Conservation (phyloP, 2,329 filamentous ascomycete species). For the Cordyceps fumosorosea region DNA sequence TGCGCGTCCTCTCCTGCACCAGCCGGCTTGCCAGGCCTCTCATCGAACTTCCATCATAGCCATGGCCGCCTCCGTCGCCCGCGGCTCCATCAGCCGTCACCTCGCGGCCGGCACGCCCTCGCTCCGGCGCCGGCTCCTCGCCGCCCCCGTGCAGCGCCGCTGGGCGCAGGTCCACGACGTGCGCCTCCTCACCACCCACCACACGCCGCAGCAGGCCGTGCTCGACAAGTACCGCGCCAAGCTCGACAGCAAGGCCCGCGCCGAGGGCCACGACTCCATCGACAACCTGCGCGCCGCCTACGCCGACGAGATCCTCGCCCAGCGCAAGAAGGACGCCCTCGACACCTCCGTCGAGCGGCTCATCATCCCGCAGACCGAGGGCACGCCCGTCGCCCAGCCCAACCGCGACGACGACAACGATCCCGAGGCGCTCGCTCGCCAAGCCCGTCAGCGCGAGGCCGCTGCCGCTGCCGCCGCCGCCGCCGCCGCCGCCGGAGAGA, state of each 20-base stretch:
- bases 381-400: slow-evolving; percentile 29
- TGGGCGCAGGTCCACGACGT: slow-evolving; percentile 92
- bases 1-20: not conserved
- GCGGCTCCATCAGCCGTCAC: slow-evolving; percentile 42
- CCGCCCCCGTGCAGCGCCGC: slow-evolving; percentile 59
- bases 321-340: slow-evolving; percentile 61
- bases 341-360: slow-evolving; percentile 31
- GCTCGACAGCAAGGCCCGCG: slow-evolving; percentile 71
- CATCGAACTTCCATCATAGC: not conserved
- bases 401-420: slow-evolving; percentile 24
- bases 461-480: slow-evolving; percentile 17
- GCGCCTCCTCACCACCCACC: slow-evolving; percentile 78
- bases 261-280: slow-evolving; percentile 63
- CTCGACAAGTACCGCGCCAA: slow-evolving; percentile 83
- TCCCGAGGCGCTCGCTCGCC: slow-evolving; percentile 11
- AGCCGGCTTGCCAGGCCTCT: not conserved
- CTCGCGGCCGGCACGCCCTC: slow-evolving; percentile 25
- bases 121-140: slow-evolving; percentile 19
- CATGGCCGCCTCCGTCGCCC: slow-evolving; percentile 26
- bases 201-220: slow-evolving; percentile 57
- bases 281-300: slow-evolving; percentile 76
- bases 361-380: slow-evolving; percentile 26
- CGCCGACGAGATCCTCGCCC: slow-evolving; percentile 69
- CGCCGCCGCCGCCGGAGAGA: slow-evolving; percentile 19
- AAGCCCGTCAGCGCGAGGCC: slow-evolving; percentile 11